These are phyloP conservation scores for Umbelopsis sp. DNA, from an alignment of 371 early-diverging fungal species.

Conservation along the genomic window DNA sequence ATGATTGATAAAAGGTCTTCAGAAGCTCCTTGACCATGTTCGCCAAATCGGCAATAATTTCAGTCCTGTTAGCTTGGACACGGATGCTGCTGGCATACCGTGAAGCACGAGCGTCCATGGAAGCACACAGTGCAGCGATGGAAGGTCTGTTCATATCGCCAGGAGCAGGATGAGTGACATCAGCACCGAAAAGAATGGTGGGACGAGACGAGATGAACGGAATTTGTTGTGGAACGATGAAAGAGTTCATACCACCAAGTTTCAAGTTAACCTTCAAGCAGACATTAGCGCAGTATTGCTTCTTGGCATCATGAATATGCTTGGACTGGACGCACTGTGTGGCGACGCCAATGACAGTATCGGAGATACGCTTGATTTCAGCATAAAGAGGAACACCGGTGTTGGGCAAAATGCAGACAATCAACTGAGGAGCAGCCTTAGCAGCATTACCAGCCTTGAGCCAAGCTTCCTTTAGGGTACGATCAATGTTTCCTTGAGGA, in stretches of 20 bases:
- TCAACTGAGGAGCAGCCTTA: constrained; percentile 74
- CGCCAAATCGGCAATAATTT: constrained; percentile 86
- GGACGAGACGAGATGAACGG: constrained; percentile 71
- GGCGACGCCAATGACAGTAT: constrained; percentile 87
- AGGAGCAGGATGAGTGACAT: constrained; percentile 90
- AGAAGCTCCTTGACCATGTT: constrained; percentile 85
- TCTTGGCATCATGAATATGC: constrained; percentile 67
- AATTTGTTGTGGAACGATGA: constrained; percentile 45
- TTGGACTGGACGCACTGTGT: constrained; percentile 92
- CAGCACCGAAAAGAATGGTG: constrained; percentile 95
- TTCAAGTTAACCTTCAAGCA: constrained; percentile 90
- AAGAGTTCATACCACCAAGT: constrained; percentile 81
- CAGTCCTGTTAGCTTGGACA: constrained; percentile 82
- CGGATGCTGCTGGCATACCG: constrained; percentile 83
- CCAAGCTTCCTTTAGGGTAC: constrained; percentile 74
- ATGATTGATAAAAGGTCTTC: constrained; percentile 78
- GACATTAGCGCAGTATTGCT: constrained; percentile 77
- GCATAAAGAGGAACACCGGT: constrained; percentile 88
- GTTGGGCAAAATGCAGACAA: constrained; percentile 86
- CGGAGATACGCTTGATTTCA: constrained; percentile 93
- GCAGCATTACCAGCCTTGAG: constrained; percentile 71
- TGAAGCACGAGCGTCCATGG: constrained; percentile 88
- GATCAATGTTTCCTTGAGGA: constrained; percentile 70
- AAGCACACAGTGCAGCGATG: constrained; percentile 88
- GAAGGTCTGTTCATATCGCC: constrained; percentile 80